These are phyloP conservation scores for Aspergillus piperis DNA, from an alignment of 2,329 filamentous ascomycete genomes.

Conservation along the genomic window DNA sequence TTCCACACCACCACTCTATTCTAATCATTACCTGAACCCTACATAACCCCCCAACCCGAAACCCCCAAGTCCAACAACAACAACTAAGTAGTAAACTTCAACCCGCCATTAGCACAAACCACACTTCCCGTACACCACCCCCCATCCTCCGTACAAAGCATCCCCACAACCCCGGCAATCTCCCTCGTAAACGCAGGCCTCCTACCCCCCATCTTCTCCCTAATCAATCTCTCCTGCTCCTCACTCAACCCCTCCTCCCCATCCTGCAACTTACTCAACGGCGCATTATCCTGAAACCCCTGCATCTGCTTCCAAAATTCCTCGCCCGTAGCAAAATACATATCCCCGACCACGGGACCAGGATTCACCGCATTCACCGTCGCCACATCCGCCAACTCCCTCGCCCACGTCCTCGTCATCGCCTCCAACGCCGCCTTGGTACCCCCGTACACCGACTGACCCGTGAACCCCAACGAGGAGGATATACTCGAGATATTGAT, in stretches of 20 bases:
- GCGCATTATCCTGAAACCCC: constrained; percentile 64
- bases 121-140: constrained; percentile 78
- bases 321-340: constrained; percentile 60
- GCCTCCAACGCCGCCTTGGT: constrained; percentile 68
- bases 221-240: constrained; percentile 64
- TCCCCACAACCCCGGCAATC: constrained; percentile 73
- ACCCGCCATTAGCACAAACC: constrained; percentile 77
- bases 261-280: constrained; percentile 63
- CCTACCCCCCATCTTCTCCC: constrained; percentile 57
- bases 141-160: constrained; percentile 72
- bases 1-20: too few relatives aligned
- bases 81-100: constrained; percentile 43
- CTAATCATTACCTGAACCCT: too few relatives aligned
- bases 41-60: too few relatives aligned
- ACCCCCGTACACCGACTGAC: constrained; percentile 64
- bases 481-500: constrained; percentile 64
- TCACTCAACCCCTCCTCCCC: constrained; percentile 58
- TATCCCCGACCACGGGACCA: constrained; percentile 66
- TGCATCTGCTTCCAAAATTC: constrained; percentile 62
- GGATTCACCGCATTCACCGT: constrained; percentile 69
- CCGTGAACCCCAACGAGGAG: constrained; percentile 58
- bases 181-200: constrained; percentile 68
- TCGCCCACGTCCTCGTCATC: constrained; percentile 69
- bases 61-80: not conserved
- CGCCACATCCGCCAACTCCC: constrained; percentile 61